phyloP scores from a whole-genome alignment of 1,284 basidiomycete genomes.

The Cryptococcus sp. region DNA sequence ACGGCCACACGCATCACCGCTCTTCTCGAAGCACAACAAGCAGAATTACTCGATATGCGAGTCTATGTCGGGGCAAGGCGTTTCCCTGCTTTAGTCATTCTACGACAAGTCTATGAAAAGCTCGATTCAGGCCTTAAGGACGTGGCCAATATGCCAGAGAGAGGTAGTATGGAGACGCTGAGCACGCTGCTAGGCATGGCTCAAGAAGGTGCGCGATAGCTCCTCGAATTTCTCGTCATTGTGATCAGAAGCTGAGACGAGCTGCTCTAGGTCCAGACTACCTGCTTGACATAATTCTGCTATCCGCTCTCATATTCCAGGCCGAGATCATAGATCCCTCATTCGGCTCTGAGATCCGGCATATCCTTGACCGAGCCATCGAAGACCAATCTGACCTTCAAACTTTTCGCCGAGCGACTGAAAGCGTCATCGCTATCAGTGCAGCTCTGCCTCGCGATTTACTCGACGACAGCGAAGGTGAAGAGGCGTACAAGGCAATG shows the following conservation, averaged over 20 bases:
- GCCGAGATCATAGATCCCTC: slow-evolving; percentile 30
- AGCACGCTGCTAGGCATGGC: not conserved
- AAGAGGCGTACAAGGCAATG: slow-evolving; percentile 29
- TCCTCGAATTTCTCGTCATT: not conserved
- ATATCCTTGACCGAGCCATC: slow-evolving; percentile 27
- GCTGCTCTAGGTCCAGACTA: slow-evolving; percentile 34
- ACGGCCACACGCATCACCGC: slow-evolving; percentile 2
- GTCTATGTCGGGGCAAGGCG: slow-evolving; percentile 16
- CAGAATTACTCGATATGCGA: slow-evolving; percentile 23
- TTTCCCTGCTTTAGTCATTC: slow-evolving; percentile 25
- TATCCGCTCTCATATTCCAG: slow-evolving; percentile 33
- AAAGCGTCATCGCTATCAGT: slow-evolving; percentile 22
- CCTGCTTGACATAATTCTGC: slow-evolving; percentile 33
- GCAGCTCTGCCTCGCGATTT: slow-evolving; percentile 14
- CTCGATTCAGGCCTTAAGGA: slow-evolving; percentile 14
- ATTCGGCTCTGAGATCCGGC: slow-evolving; percentile 25
- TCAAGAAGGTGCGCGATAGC: not conserved
- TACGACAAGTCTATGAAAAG: slow-evolving; percentile 27
- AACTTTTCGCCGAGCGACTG: slow-evolving; percentile 22
- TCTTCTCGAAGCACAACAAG: slow-evolving; percentile 28
- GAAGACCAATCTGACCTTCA: slow-evolving; percentile 16
- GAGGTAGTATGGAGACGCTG: not conserved
- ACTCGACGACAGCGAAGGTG: slow-evolving; percentile 24
- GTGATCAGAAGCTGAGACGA: not conserved
- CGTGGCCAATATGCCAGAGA: not conserved